These are phyloP conservation scores for Trichoderma arundinaceum DNA, from an alignment of 2,329 filamentous ascomycete genomes.

Conservation along the genomic window DNA sequence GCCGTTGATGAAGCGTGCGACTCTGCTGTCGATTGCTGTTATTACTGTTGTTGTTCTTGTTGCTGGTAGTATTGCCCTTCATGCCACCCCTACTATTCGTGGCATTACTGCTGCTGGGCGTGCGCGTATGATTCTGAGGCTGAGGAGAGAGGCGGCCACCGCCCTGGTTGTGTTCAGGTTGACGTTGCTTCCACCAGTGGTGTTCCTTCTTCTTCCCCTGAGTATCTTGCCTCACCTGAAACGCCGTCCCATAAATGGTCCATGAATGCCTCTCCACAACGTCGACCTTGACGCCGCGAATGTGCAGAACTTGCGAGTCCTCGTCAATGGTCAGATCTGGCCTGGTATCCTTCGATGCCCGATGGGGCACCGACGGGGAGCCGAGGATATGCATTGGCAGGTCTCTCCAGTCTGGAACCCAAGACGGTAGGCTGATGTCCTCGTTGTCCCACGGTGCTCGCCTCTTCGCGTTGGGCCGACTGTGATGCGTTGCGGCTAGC, in stretches of 20 bases:
- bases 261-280: slow-evolving; percentile 37
- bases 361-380: slow-evolving; percentile 42
- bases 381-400: slow-evolving; percentile 44
- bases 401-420: slow-evolving; percentile 48
- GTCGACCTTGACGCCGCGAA: slow-evolving; percentile 42
- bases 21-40: neutral
- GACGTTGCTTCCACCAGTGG: neutral
- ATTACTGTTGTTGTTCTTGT: neutral
- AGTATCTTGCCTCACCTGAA: slow-evolving; percentile 38
- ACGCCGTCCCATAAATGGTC: slow-evolving; percentile 42
- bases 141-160: neutral
- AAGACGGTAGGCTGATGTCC: slow-evolving; percentile 40
- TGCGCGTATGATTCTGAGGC: neutral
- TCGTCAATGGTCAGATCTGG: slow-evolving; percentile 41
- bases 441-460: neutral
- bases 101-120: slow-evolving; percentile 4
- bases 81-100: neutral
- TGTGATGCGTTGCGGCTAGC: slow-evolving; percentile 40
- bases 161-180: neutral
- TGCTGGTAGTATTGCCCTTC: neutral
- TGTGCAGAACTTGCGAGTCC: slow-evolving; percentile 36
- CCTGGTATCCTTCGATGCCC: slow-evolving; percentile 39
- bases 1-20: neutral
- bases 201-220: neutral
- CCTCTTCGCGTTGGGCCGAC: neutral